Base-by-base conservation (phyloP, 495 filamentous ascomycete species). In the Cercophora scortea region DNA sequence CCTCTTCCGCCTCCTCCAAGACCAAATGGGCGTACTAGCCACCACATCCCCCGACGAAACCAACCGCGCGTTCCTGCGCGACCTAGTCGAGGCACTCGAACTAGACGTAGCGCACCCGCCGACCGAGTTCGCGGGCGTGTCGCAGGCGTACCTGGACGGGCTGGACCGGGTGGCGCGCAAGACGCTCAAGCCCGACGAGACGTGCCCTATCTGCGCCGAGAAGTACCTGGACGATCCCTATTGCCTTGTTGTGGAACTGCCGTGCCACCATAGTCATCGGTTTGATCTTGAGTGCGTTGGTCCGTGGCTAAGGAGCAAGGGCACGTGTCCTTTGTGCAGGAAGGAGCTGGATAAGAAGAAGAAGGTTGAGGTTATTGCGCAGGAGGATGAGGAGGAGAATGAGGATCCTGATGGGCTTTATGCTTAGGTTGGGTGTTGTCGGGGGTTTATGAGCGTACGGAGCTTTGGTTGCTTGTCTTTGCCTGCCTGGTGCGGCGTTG, bases 221-320 rank as follows among this genome's bases (percentile, higher is more conserved):
- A 71, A 74, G 36, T 96, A 89, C 59, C 64, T 96, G 13, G 90
- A 96, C 41, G 88, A 87, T 73, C 70, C 60, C 60, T 79, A 90
- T 57, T 86, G 88, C 16, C 77, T 98, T 11, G 91, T 96, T 13
- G 92, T 96, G 33, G 80, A 83, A 57, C 74, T 98, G 50, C 89
- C 90, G 18, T 98, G 93, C 62, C 83, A 91, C 59, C 76, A 77
- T 10, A 80, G 76, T 17, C 93, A 98, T 65, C 63, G 82, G 25
- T 96, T 95, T 70, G 93, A 98, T 66, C 69, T 96, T 12, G 91
- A 97, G 66, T 98, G 93, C 64, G 87, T 98, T n/a, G 77, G 79
- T 44, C 92, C 93, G 2, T 98, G 93, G 93, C 64, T 98, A 63
- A 78, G 85, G 61, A 77, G 93, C 54, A 87, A 95, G 66, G 84